Evolutionary conservation across 441 rosid species (phyloP), one percentile per base, ranked within the genome.

Genomic region (Hypseocharis bilobata): DNA sequence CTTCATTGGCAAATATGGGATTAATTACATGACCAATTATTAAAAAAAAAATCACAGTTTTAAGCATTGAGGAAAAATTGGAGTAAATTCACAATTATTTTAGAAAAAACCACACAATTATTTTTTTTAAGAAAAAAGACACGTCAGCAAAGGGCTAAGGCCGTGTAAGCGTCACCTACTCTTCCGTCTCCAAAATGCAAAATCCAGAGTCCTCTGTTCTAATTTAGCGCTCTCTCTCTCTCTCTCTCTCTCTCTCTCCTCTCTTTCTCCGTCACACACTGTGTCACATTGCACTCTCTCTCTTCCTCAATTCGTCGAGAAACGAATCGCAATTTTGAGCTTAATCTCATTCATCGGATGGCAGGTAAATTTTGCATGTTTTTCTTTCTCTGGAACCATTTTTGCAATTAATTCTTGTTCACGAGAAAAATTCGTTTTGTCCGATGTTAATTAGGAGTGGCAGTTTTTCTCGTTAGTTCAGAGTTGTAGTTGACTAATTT

Each of bases 251-350:
- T 56, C 60, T n/a, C n/a, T 54, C 32, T 56, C 34, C 60, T 56
- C 60, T 56, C 34, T 27, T 56, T 56, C 60, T 56, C 60, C 60
- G 60, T 56, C 60, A 56, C 34, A 26, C n/a, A n/a, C n/a, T n/a
- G n/a, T n/a, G n/a, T n/a, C n/a, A 14, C n/a, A 3, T 10, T 5
- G 23, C 29, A 52, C 28, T 8, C 34, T 56, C 34, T 56, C 3
- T 56, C 60, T 25, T 13, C 13, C n/a, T 26, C 32, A 26, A 25
- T n/a, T 55, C 60, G 60, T 25, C 34, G 19, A 6, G 8, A 5
- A 55, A 55, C 60, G n/a, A 56, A 34, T 1, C 60, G n/a, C 34
- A 13, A 0, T 11, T 56, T 56, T 27, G 16, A 56, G 60, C 60
- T 13, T 54, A n/a, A 3, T 13, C 25, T 54, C 59, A 23, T n/a